These are phyloP conservation scores for Wallacemonas sp. DNA, from an alignment of 208 protist genomes.

Conservation along the genomic window DNA sequence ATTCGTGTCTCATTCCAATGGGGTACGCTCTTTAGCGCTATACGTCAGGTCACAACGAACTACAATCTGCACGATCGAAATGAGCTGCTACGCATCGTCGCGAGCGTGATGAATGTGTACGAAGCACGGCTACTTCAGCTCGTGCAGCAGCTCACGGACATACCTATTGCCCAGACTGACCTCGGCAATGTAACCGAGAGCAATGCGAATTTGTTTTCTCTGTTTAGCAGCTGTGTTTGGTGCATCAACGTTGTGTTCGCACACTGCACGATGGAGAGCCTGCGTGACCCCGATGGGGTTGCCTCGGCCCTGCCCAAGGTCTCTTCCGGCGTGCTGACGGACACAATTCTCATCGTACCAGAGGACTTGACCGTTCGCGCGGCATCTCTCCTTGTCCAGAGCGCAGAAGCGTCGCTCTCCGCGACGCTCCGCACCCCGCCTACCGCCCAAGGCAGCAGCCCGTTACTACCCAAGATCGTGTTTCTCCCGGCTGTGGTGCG, in stretches of 20 bases:
- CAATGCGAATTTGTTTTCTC: slow-evolving; percentile 24
- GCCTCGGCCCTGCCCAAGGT: slow-evolving; percentile 21
- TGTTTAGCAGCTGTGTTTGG: slow-evolving; percentile 54
- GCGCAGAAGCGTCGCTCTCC: slow-evolving; percentile 4
- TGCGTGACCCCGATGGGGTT: slow-evolving; percentile 6
- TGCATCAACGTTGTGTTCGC: slow-evolving; percentile 58
- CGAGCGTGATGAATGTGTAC: slow-evolving; percentile 33
- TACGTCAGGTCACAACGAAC: slow-evolving; percentile 16
- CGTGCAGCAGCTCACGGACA: slow-evolving; percentile 37
- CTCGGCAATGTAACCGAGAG: slow-evolving; percentile 15
- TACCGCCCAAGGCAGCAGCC: not conserved
- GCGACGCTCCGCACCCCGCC: slow-evolving; percentile 4
- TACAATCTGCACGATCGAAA: slow-evolving; percentile 36
- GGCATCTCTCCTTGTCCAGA: slow-evolving; percentile 18
- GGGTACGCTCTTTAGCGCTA: slow-evolving; percentile 46
- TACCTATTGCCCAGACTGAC: slow-evolving; percentile 11
- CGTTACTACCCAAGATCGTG: slow-evolving; percentile 17
- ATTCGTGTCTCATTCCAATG: slow-evolving; percentile 66
- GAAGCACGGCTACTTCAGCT: slow-evolving; percentile 48
- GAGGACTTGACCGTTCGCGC: slow-evolving; percentile 21
- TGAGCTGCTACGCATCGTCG: slow-evolving; percentile 44
- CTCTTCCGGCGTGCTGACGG: slow-evolving; percentile 32
- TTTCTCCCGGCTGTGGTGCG: slow-evolving; percentile 34
- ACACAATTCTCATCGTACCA: slow-evolving; percentile 33
- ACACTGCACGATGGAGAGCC: not conserved